Conservation (phyloP, 768 basidiomycete species). For the Lanmaoa pseudosensibilis region DNA sequence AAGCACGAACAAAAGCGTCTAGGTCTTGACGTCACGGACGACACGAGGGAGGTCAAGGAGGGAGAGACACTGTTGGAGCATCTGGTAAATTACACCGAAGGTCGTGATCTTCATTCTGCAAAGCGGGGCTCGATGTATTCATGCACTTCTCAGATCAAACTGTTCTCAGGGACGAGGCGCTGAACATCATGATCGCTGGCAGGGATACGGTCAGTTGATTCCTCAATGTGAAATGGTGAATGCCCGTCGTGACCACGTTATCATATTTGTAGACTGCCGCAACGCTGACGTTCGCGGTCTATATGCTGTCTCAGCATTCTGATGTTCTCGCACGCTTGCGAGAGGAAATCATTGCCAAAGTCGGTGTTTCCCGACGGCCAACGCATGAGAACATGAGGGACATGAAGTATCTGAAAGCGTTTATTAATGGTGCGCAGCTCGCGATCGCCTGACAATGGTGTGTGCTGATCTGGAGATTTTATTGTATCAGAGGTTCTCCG, state of each 20-base stretch:
- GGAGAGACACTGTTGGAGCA: constrained; percentile 51
- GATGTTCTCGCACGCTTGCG: constrained; percentile 47
- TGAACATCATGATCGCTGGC: constrained; percentile 34
- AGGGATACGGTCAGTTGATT: constrained; percentile 44
- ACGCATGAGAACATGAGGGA: constrained; percentile 56
- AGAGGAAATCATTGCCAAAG: constrained; percentile 53
- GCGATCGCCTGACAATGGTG: neutral
- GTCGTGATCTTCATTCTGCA: constrained; percentile 28
- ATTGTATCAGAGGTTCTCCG: constrained; percentile 31
- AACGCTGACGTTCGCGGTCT: constrained; percentile 38
- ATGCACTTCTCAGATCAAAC: constrained; percentile 18
- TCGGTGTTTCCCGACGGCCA: constrained; percentile 50
- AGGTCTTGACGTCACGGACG: constrained; percentile 5
- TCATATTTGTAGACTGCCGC: constrained; percentile 28
- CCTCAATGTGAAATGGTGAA: neutral
- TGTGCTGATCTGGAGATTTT: neutral
- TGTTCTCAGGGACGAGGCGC: constrained; percentile 25
- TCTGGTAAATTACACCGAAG: constrained; percentile 54
- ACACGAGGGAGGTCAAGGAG: constrained; percentile 35
- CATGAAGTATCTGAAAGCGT: constrained; percentile 64
- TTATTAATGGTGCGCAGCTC: constrained; percentile 53
- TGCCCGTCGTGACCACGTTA: neutral
- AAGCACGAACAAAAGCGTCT: constrained; percentile 22
- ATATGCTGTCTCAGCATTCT: constrained; percentile 54
- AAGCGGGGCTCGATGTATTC: neutral